phyloP scores from a whole-genome alignment of 1,284 basidiomycete species.

The Sporisorium reilianum region DNA sequence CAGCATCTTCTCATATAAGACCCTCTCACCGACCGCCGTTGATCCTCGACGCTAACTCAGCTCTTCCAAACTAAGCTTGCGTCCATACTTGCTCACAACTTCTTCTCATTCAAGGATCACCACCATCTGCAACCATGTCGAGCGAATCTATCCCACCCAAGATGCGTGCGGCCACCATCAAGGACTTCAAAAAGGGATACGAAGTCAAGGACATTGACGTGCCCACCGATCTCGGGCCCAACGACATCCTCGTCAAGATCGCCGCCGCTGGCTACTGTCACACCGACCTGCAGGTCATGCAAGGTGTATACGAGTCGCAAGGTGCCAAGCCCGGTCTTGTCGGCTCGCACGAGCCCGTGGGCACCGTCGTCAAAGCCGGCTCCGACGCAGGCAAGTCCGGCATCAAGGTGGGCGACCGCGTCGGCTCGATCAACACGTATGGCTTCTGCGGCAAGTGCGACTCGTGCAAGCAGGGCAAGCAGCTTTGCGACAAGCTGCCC shows the following conservation, averaged over 20 bases:
- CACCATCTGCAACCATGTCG: constrained; percentile 39
- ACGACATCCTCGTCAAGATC: constrained; percentile 50
- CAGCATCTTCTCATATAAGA: background rate
- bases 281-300: constrained; percentile 60
- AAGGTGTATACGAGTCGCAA: constrained; percentile 54
- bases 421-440: constrained; percentile 66
- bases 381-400: constrained; percentile 35
- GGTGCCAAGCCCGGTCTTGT: constrained; percentile 58
- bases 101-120: background rate
- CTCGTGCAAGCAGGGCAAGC: constrained; percentile 60
- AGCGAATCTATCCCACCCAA: constrained; percentile 46
- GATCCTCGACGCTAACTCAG: background rate
- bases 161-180: constrained; percentile 60
- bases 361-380: constrained; percentile 53
- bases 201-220: constrained; percentile 57
- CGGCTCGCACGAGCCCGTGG: constrained; percentile 62
- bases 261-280: constrained; percentile 61
- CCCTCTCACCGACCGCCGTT: background rate
- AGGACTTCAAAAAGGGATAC: constrained; percentile 57
- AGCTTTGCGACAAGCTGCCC: constrained; percentile 60
- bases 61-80: background rate
- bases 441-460: constrained; percentile 61
- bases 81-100: background rate
- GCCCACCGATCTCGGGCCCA: constrained; percentile 37
- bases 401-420: constrained; percentile 63